Evolutionary conservation across 2,329 filamentous ascomycete species (phyloP).

Genomic region (Claviceps sp.): DNA sequence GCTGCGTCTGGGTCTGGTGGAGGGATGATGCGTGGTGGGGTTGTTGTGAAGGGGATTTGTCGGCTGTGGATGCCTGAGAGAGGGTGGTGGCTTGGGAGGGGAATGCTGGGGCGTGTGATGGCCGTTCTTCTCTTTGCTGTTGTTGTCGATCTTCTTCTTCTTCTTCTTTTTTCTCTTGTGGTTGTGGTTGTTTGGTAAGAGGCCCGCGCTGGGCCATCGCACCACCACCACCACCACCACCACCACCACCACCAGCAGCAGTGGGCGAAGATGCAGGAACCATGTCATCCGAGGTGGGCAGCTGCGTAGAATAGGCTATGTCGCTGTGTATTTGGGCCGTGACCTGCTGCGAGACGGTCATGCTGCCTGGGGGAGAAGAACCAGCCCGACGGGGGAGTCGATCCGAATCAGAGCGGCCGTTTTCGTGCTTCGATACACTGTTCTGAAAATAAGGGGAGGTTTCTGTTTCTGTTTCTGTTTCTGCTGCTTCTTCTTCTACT

Average conservation of each 20-base stretch:
- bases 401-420: neutral
- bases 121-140: neutral
- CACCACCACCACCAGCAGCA: neutral
- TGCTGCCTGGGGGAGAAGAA: constrained; percentile 8
- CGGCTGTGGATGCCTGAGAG: constrained; percentile 22
- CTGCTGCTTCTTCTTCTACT: too few species aligned
- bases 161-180: neutral
- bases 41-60: constrained; percentile 9
- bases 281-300: constrained; percentile 12
- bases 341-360: constrained; percentile 37
- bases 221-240: constrained; percentile 4
- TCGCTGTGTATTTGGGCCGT: constrained; percentile 37
- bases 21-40: neutral
- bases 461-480: too few species aligned
- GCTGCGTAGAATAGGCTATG: constrained; percentile 22
- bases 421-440: neutral
- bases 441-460: neutral
- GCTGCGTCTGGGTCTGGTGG: neutral
- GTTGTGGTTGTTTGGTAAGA: neutral
- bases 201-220: constrained; percentile 1
- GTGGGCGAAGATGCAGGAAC: constrained; percentile 20
- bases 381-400: neutral
- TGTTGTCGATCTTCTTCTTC: neutral
- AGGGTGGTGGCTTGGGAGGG: constrained; percentile 24
- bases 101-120: neutral